phyloP scores from a whole-genome alignment of 306 rosid genomes.

The Albizia julibrissin region DNA sequence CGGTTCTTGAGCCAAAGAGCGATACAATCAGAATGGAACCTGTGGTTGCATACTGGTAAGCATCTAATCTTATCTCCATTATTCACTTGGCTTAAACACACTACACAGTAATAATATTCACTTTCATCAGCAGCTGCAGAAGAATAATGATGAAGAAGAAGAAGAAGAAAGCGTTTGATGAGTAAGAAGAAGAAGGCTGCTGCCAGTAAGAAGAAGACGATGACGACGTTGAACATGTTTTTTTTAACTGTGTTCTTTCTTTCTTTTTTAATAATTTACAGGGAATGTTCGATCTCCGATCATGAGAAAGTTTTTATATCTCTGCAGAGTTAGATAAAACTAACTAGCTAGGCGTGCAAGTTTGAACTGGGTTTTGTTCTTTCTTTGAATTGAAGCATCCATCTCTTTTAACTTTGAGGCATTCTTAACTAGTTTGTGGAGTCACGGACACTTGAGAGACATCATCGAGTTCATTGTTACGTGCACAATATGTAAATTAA shows the following conservation, averaged over 20 bases:
- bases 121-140: not conserved
- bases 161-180: not conserved
- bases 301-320: not conserved
- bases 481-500: too few relatives aligned
- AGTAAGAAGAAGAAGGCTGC: not conserved
- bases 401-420: not conserved
- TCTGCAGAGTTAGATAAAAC: too few relatives aligned
- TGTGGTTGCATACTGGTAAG: slow-evolving; percentile 28
- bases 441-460: too few relatives aligned
- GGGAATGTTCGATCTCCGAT: not conserved
- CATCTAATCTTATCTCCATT: not conserved
- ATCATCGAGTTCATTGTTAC: not conserved
- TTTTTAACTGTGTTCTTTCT: not conserved
- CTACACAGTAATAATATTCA: slow-evolving; percentile 20
- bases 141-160: not conserved
- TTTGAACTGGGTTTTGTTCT: not conserved
- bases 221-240: not conserved
- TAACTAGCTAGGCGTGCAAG: not conserved
- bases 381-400: slow-evolving; percentile 17
- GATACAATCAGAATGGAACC: slow-evolving; percentile 29
- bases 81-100: slow-evolving; percentile 26
- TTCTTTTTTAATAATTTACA: not conserved
- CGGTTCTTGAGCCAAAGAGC: slow-evolving; percentile 31
- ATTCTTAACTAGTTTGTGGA: not conserved
- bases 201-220: not conserved